Evolutionary conservation across 371 early-diverging fungal species (phyloP), one percentile per base, ranked within the genome.

Genomic region (Rhizomucor miehei): DNA sequence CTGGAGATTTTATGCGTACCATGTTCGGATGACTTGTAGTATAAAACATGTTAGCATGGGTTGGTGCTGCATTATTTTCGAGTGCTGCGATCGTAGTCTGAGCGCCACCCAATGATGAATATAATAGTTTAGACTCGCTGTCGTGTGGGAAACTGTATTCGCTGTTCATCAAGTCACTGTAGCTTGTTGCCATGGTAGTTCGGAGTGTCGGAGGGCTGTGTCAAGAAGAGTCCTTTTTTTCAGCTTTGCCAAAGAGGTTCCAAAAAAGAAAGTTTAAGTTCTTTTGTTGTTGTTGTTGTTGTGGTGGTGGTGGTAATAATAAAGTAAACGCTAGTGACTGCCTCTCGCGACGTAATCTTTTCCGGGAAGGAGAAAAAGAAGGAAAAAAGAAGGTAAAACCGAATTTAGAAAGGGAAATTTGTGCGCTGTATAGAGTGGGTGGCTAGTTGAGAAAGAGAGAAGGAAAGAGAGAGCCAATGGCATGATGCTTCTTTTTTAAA

Each of bases 131-230:
- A 14, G 41, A 3, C 1, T 20, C 46, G 17, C 35, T 44, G n/a
- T 19, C 20, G 25, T 45, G 34, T 38, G 21, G 12, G 45, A 49
- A 50, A 12, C 37, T 13, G 19, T 20, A 20, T 12, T 49, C 37
- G n/a, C 51, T 51, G 10, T 57, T 57, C 57, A 57, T 57, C 57
- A 57, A 51, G 24, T 57, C 57, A 25, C 51, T 57, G 45, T 44
- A 57, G 37, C 51, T 57, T 12, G 48, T 55, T 2, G 55, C 48
- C 48, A 44, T 48, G 19, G 45, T 36, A 21, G 25, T 53, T 53
- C 54, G 54, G 54, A 53, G 45, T 53, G 11, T 53, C 54, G 54
- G 54, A 45, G 16, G 21, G 17, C 44, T 44, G 54, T 41, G 41
- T 41, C 41, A 41, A 19, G 41, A 14, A 41, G 19, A 41, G 16